Conservation (phyloP, 176 grass and related monocot species). For the Thinopyrum elongatum region DNA sequence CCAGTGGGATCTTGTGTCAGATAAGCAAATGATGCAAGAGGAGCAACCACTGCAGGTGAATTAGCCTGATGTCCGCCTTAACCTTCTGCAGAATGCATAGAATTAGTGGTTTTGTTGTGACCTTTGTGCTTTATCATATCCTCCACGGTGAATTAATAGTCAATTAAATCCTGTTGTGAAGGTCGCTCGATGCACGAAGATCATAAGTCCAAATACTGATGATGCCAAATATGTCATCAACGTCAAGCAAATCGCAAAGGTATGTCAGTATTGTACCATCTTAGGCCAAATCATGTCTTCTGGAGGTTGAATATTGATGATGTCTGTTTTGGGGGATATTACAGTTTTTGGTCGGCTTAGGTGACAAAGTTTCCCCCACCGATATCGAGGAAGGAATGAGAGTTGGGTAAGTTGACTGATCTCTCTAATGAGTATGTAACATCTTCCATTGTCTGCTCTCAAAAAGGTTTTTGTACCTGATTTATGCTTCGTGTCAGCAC, state of each 20-base stretch:
- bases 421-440: background rate
- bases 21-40: constrained; percentile 98
- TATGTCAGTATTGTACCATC: background rate
- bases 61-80: no score
- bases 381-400: constrained; percentile 98
- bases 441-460: background rate
- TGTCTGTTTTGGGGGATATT: background rate
- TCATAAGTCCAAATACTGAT: constrained; percentile 90
- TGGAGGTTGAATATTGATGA: no score
- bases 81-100: background rate
- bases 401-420: constrained; percentile 58
- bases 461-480: background rate
- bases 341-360: constrained; percentile 93
- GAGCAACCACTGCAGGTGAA: constrained; percentile 80
- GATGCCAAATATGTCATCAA: constrained; percentile 98
- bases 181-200: constrained; percentile 97
- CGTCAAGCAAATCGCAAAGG: constrained; percentile 98
- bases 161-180: background rate
- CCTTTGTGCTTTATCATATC: background rate
- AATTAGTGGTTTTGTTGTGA: no score
- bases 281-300: background rate
- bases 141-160: background rate
- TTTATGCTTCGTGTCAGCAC: background rate
- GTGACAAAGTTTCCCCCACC: constrained; percentile 90
- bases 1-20: constrained; percentile 95